phyloP scores from a whole-genome alignment of 805 yeast species.

The Nakazawaea laoshanensis region DNA sequence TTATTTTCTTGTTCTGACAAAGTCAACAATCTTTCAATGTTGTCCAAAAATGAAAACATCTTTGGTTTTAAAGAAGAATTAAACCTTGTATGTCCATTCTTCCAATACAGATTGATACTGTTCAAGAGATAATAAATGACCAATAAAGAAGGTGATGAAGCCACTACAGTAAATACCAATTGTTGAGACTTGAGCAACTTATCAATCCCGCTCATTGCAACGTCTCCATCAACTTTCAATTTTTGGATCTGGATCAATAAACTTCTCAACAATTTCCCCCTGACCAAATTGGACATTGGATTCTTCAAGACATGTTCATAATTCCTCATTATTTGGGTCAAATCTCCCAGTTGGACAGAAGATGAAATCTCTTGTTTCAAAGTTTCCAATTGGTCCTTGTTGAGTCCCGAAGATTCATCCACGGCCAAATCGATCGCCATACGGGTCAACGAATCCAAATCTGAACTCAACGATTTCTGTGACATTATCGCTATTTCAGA shows the following conservation, averaged over 20 bases:
- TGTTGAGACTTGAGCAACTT: constrained; percentile 84
- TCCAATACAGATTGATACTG: constrained; percentile 20
- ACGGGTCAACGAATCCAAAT: constrained; percentile 70
- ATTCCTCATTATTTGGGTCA: constrained; percentile 68
- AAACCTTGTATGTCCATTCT: constrained; percentile 25
- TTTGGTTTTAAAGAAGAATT: constrained; percentile 27
- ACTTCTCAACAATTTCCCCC: constrained; percentile 70
- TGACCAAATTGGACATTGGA: constrained; percentile 55
- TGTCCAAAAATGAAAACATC: constrained; percentile 40
- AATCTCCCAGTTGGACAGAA: constrained; percentile 62
- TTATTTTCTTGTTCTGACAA: constrained; percentile 15
- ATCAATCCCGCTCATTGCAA: constrained; percentile 88
- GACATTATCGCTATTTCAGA: constrained; percentile 71
- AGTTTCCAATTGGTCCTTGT: constrained; percentile 14
- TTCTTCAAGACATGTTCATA: constrained; percentile 69
- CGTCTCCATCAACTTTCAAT: constrained; percentile 89
- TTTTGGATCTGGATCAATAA: constrained; percentile 90
- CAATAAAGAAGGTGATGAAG: constrained; percentile 72
- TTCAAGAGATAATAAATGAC: constrained; percentile 39
- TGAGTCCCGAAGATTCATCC: background rate
- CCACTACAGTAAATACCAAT: constrained; percentile 86
- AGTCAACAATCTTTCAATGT: constrained; percentile 46
- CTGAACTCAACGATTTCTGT: constrained; percentile 70
- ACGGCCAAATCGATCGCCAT: constrained; percentile 73
- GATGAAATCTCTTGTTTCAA: constrained; percentile 27